Evolutionary conservation across 768 basidiomycete species (phyloP), one percentile per base, ranked within the genome.

Genomic region (Termitomyces sp.): DNA sequence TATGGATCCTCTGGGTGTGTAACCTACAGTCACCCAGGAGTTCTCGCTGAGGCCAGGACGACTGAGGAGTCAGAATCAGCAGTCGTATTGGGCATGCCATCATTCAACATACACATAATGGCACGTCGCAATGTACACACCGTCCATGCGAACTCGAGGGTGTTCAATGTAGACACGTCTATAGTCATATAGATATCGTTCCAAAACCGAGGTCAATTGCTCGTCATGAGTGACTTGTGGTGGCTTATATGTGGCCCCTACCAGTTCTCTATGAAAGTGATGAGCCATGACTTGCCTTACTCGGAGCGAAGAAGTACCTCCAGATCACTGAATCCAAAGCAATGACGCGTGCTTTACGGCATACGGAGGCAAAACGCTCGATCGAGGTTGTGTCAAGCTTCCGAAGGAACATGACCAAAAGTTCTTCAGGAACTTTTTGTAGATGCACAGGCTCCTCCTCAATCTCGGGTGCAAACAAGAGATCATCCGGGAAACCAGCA

Each of bases 81-180:
- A n/a, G 44, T n/a, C 9, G 42, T 49, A n/a, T 33, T 42, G 10
- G 4, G 10, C n/a, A 9, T 14, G n/a, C 47, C 43, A 24, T 47
- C 55, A n/a, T n/a, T 30, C 10, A 52, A 70, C 84, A 60, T 69
- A 90, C 90, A 87, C 75, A 63, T 92, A 96, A 69, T 94, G 93
- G 66, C 93, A 95, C 20, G 91, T 88, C 22, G 92, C 87, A 53
- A 97, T 94, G 68, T 96, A 96, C 10, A 93, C 86, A 2, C 94
- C 94, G 59, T 96, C 94, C 61, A 88, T 68, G 40, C 94, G 84
- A 49, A 96, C 69, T 48, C 94, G 82, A 14, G 93, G 92, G 57
- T 92, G 89, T 69, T 94, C 89, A 44, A 96, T 81, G 68, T 83
- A 92, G 9, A 90, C 72, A 20, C 85, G 85, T 40, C 94, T 81